Base-by-base conservation (phyloP, 352 stramenopile genomes). In the Peronospora farinosa region DNA sequence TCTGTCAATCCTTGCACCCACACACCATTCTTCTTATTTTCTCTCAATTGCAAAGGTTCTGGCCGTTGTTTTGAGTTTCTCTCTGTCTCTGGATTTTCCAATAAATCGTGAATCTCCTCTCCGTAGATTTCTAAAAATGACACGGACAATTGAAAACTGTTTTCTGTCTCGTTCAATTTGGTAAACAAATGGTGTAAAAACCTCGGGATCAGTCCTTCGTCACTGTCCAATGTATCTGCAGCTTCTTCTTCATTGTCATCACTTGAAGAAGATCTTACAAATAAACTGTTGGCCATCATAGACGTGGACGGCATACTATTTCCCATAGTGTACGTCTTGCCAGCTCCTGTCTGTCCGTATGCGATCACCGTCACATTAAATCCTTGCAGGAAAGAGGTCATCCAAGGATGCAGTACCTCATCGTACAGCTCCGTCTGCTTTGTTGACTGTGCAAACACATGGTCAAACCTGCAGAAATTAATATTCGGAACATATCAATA, bases 71-170 rank as follows among this genome's bases (percentile, higher is more conserved):
- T 55, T 3, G 25, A 40, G 23, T 27, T 27, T 46, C 55, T 57
- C 28, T 63, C 54, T 10, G 40, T 19, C n/a, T 63, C 61, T n/a
- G 57, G 12, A 7, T 63, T 67, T 37, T 92, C 69, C 1, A 98
- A 65, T 25, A 98, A 60, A 64, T 99, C 95, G 52, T 96, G 85
- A 45, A 99, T 96, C 51, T 98, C 94, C 69, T 99, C 93, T 16
- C 94, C 94, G 39, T 98, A 98, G 12, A 99, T 98, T 68, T 99
- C 96, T 5, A 99, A 71, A 55, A 91, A 95, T 3, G 84, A 95
- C n/a, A 92, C 84, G 0, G 74, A 85, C 2, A 92, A 62, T 36
- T 86, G 63, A 43, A 66, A 60, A 1, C 65, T 67, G 2, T 51
- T 51, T 6, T 37, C 32, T 2, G 48, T 52, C 17, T 74, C 65